Evolutionary conservation across 2,329 filamentous ascomycete species (phyloP).

Genomic region (Ascochyta pisi): DNA sequence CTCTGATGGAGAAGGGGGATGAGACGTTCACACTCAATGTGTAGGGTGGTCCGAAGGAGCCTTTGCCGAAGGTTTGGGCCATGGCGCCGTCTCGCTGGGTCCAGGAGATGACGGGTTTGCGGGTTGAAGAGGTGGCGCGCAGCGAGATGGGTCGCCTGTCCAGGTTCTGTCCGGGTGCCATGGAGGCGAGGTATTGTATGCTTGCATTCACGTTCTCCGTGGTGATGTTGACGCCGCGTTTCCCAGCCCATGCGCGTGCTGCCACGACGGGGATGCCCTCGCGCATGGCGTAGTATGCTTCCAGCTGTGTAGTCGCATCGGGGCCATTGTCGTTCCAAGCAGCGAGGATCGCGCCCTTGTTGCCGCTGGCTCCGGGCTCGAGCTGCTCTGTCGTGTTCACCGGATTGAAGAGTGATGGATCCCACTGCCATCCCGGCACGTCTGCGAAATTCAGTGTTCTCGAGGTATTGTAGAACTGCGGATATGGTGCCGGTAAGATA

Average conservation of each 20-base stretch:
- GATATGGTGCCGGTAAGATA: constrained; percentile 55
- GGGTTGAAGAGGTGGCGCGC: constrained; percentile 7
- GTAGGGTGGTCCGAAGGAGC: constrained; percentile 58
- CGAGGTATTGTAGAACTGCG: constrained; percentile 56
- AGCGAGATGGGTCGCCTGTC: constrained; percentile 43
- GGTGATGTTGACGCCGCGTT: constrained; percentile 44
- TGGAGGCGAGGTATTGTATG: constrained; percentile 46
- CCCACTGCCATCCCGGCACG: constrained; percentile 54
- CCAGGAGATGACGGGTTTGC: constrained; percentile 45
- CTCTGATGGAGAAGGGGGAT: constrained; percentile 55
- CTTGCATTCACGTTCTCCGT: constrained; percentile 36
- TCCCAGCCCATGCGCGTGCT: constrained; percentile 53
- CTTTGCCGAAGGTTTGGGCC: constrained; percentile 36
- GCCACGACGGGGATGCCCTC: constrained; percentile 55
- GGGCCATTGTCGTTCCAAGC: constrained; percentile 60
- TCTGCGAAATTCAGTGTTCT: constrained; percentile 56
- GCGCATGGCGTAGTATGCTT: constrained; percentile 57
- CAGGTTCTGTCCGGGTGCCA: constrained; percentile 55
- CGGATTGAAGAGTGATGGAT: constrained; percentile 54
- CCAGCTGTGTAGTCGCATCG: constrained; percentile 57
- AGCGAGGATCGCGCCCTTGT: constrained; percentile 48
- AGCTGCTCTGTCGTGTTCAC: constrained; percentile 53
- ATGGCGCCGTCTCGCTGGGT: constrained; percentile 13
- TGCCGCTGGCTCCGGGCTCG: constrained; percentile 34
- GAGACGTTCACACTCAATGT: constrained; percentile 49